These are phyloP conservation scores for Ceratobasidium sp. DNA, from an alignment of 1,284 basidiomycete species.

Conservation along the genomic window DNA sequence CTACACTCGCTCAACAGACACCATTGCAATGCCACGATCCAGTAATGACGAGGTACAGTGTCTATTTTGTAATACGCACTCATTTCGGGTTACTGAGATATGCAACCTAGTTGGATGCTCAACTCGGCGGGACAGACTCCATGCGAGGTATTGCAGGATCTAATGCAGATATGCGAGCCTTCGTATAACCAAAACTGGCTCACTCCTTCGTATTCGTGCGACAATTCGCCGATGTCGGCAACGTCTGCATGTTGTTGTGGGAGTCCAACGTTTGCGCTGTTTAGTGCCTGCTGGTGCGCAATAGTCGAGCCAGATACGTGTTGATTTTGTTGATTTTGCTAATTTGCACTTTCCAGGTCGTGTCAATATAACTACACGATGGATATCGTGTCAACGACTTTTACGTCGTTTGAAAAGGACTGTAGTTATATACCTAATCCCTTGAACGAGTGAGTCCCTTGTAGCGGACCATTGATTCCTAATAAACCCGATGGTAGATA, in stretches of 20 bases:
- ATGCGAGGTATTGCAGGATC: constrained; percentile 12
- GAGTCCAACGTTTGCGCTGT: constrained; percentile 35
- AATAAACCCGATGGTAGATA: background rate
- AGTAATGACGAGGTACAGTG: constrained; percentile 10
- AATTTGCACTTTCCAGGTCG: constrained; percentile 33
- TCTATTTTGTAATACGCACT: background rate
- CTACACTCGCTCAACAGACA: constrained; percentile 18
- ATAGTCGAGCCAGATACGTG: background rate
- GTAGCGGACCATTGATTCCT: background rate
- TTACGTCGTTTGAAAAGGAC: constrained; percentile 31
- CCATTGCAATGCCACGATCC: constrained; percentile 32
- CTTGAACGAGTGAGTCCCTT: constrained; percentile 9
- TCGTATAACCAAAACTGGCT: constrained; percentile 9
- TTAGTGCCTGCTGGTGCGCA: constrained; percentile 28
- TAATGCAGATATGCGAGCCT: constrained; percentile 26
- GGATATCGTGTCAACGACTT: constrained; percentile 27
- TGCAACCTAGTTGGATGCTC: constrained; percentile 21
- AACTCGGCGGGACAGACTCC: constrained; percentile 18
- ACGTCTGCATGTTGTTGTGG: constrained; percentile 29
- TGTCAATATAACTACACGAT: constrained; percentile 38
- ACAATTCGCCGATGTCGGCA: constrained; percentile 8
- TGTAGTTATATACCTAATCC: constrained; percentile 5
- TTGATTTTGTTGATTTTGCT: background rate
- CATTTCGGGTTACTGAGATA: constrained; percentile 8
- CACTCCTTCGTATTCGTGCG: constrained; percentile 20